Evolutionary conservation across 2,329 filamentous ascomycete genomes (phyloP), one percentile per base, ranked within the genome.

Genomic region (Alternaria ethzedia): DNA sequence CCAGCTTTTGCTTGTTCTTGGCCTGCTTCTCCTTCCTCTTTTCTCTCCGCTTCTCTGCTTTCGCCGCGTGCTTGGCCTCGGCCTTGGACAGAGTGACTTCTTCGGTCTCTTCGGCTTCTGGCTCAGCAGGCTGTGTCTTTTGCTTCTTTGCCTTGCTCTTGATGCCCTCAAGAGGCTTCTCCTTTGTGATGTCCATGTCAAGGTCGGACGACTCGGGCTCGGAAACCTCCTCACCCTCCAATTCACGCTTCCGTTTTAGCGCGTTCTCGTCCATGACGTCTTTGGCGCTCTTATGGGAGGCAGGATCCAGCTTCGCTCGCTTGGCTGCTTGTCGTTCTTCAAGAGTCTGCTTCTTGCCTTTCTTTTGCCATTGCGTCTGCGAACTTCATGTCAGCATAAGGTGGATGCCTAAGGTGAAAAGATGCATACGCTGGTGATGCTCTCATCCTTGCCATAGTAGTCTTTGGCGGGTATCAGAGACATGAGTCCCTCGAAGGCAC

Each of bases 331-430:
- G 72, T 57, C 59, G 93, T 92, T 70, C 91, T 90, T 80, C 91
- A 79, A 97, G 97, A 54, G 93, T 95, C 83, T 98, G 94, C 84
- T 98, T 98, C 83, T 96, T 97, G 77, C 59, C 59, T 52, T 91
- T 91, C 79, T 90, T 89, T 91, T 93, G 96, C 93, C 94, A 97
- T 90, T 97, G 93, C 74, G 96, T 91, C 93, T 97, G 57, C 36
- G 41, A 32, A 64, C 52, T 47, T 61, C 28, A 43, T 56, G 64
- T 66, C 57, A 71, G 67, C 50, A 59, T 21, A 52, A 43, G 52
- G 57, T 26, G 57, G 57, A 61, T 61, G 61, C 57, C 45, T 30
- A 11, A 44, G 55, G 54, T 20, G 59, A 54, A 59, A 26, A 32
- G 41, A 15, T 62, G 89, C 91, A 74, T 90, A 95, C 92, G 81